These are phyloP conservation scores for Nakaseomyces delphensis DNA, from an alignment of 1,139 yeast species.

Conservation along the genomic window DNA sequence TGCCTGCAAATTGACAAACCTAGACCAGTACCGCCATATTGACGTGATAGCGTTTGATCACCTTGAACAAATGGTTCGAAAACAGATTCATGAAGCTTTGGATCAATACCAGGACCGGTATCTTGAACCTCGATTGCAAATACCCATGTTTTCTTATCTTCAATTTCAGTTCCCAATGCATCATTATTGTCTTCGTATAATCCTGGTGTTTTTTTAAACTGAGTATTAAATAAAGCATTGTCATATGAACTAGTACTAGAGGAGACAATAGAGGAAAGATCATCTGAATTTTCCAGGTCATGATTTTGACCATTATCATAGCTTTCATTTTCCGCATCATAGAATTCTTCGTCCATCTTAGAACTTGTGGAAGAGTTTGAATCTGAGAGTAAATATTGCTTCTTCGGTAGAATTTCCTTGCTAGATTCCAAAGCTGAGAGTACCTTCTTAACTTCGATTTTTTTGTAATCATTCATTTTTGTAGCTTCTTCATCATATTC, in stretches of 20 bases:
- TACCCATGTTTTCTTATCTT: constrained; percentile 25
- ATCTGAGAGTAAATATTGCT: neutral
- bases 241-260: constrained; percentile 48
- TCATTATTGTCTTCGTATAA: constrained; percentile 19
- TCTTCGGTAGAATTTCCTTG: neutral
- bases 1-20: constrained; percentile 92
- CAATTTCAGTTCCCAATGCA: constrained; percentile 17
- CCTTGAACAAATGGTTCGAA: constrained; percentile 97
- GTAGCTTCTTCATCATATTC: constrained; percentile 53
- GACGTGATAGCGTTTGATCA: constrained; percentile 84
- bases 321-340: neutral
- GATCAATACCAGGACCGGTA: constrained; percentile 89
- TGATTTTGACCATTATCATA: neutral
- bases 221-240: constrained; percentile 45
- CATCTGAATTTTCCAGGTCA: constrained; percentile 1
- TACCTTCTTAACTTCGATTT: constrained; percentile 33
- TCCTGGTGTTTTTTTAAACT: constrained; percentile 34
- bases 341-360: neutral
- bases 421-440: constrained; percentile 7
- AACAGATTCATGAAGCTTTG: constrained; percentile 67
- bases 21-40: constrained; percentile 92
- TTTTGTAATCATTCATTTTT: constrained; percentile 28
- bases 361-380: neutral
- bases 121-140: constrained; percentile 69
- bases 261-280: constrained; percentile 35